These are phyloP conservation scores for Clitoria ternatea DNA, from an alignment of 306 rosid species.

Conservation along the genomic window DNA sequence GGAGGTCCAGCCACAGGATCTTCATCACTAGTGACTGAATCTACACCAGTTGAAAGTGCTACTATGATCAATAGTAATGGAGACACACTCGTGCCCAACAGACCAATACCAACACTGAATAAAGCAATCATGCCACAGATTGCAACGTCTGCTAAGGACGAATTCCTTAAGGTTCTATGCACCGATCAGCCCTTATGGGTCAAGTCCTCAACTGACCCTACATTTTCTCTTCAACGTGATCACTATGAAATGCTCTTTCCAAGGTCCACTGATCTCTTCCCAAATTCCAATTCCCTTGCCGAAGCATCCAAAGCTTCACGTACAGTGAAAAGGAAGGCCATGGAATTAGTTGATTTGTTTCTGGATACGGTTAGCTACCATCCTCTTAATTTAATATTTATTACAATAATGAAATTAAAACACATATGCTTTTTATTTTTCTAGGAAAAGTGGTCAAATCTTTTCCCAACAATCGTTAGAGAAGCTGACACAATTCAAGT, in stretches of 20 bases:
- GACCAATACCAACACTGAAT: no score
- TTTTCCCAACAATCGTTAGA: conserved; percentile 55
- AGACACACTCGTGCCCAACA: no score
- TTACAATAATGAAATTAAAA: no score
- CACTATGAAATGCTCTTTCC: conserved; percentile 39
- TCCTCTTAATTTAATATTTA: no score
- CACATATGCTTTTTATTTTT: not conserved
- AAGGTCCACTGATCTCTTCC: conserved; percentile 30
- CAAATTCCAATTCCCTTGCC: conserved; percentile 1
- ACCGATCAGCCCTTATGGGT: conserved; percentile 53
- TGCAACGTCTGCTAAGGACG: conserved; percentile 42
- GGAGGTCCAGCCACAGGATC: not conserved
- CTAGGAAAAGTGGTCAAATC: conserved; percentile 48
- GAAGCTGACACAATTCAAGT: conserved; percentile 45
- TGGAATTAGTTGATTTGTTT: conserved; percentile 43
- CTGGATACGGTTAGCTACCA: conserved; percentile 49
- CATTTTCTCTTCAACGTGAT: conserved; percentile 35
- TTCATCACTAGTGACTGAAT: conserved; percentile 12
- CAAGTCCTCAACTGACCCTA: conserved; percentile 22
- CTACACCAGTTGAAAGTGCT: not conserved
- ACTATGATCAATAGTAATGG: no score
- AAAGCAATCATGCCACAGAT: conserved; percentile 36
- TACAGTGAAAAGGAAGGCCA: conserved; percentile 33
- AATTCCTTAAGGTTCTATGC: conserved; percentile 37
- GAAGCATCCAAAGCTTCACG: conserved; percentile 67